Evolutionary conservation across 257 asterid species (phyloP).

Genomic region (Jacaranda copaia): DNA sequence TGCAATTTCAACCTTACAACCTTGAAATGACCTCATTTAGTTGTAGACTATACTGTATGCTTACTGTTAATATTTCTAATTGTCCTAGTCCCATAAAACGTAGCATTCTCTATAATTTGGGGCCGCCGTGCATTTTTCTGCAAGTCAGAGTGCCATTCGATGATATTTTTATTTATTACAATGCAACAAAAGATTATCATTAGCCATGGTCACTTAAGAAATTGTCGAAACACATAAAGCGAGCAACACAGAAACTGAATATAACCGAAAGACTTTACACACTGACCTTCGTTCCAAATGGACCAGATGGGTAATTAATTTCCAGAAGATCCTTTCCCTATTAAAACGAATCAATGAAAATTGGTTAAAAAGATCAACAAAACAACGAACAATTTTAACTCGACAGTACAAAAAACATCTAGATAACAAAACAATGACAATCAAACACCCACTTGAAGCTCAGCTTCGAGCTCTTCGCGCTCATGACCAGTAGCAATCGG

Average conservation of each 20-base stretch:
- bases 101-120: background rate
- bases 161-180: background rate
- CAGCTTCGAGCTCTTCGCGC: conserved; percentile 93
- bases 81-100: background rate
- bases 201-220: background rate
- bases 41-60: background rate
- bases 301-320: conserved; percentile 59
- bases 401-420: background rate
- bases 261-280: background rate
- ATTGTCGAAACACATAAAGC: background rate
- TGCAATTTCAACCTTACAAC: conserved; percentile 7
- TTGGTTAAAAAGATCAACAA: background rate
- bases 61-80: conserved; percentile 6
- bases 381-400: background rate
- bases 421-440: conserved; percentile 4
- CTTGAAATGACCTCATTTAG: background rate
- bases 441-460: conserved; percentile 66
- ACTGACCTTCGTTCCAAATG: conserved; percentile 69
- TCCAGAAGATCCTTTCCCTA: conserved; percentile 67
- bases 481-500: conserved; percentile 99
- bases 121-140: background rate
- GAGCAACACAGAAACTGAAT: background rate
- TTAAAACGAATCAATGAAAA: conserved; percentile 22
- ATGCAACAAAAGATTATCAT: background rate
- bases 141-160: background rate